Evolutionary conservation across 805 yeast genomes (phyloP), one percentile per base, ranked within the genome.

Genomic region (Hanseniaspora thailandica): DNA sequence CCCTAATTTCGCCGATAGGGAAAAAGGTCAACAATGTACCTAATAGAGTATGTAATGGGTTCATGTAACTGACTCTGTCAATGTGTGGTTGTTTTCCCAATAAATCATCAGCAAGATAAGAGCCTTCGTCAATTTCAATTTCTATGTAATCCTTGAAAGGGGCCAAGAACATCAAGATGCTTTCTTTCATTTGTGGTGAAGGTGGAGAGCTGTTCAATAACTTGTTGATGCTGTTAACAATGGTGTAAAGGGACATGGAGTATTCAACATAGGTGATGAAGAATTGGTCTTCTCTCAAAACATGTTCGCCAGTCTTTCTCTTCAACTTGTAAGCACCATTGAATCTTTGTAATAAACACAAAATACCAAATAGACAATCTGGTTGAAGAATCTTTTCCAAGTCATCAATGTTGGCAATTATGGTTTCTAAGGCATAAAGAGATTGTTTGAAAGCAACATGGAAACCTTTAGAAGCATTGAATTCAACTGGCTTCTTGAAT

Each of bases 251-350:
- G 0, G 76, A 71, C 3, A 73, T 65, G 0, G 80, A 72, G 51
- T 72, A 71, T 53, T 74, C 75, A 47, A 75, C 68, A 58, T 80
- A 80, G 1, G 74, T 63, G 19, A 72, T 69, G 57, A 73, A 80
- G 41, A 72, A 76, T 28, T 69, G 69, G 39, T 71, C 70, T 60
- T 83, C 87, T 49, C 70, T 71, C 53, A 76, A 76, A 30, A 82
- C 85, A 66, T 84, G 90, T 7, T 80, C 82, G 10, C 87, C 90
- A 43, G 71, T 71, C 57, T 80, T 81, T 55, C 87, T 72, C 54
- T 64, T 70, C 28, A 82, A 65, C 25, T 74, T 70, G 71, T 77
- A 77, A 38, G 76, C 75, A 23, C 81, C 79, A 60, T 82, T 84
- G 62, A 79, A 82, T 17, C 70, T 62, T 51, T 75, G 71, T 26